Conservation (phyloP, 2,329 filamentous ascomycete genomes). For the Ophiocordyceps unilateralis region DNA sequence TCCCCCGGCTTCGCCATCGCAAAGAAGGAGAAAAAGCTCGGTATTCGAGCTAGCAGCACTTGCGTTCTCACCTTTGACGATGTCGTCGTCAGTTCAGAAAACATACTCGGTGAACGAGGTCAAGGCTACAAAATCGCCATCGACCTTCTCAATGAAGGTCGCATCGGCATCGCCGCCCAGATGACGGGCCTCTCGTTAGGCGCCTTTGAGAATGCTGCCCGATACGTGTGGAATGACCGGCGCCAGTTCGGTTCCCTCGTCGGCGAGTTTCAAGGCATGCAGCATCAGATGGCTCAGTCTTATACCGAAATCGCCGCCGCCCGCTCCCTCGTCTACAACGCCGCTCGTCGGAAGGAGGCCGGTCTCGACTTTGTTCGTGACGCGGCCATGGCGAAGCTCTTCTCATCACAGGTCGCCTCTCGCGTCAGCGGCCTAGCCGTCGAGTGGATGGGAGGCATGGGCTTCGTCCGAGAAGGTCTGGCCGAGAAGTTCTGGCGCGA, state of each 20-base stretch:
- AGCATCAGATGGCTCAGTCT: constrained; percentile 92
- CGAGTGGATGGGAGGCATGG: constrained; percentile 99
- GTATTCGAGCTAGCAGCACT: constrained; percentile 87
- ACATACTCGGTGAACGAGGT: constrained; percentile 74
- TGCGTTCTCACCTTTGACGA: constrained; percentile 98
- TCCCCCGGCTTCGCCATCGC: constrained; percentile 82
- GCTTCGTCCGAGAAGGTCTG: constrained; percentile 87
- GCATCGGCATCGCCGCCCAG: constrained; percentile 94
- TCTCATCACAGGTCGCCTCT: constrained; percentile 80
- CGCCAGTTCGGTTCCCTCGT: constrained; percentile 90
- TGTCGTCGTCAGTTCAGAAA: constrained; percentile 73
- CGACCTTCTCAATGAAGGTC: constrained; percentile 79
- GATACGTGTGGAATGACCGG: constrained; percentile 95
- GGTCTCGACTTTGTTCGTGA: constrained; percentile 90
- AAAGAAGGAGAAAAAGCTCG: constrained; percentile 99
- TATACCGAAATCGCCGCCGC: constrained; percentile 89
- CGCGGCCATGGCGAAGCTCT: constrained; percentile 96
- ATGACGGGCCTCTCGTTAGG: constrained; percentile 96
- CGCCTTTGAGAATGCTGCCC: constrained; percentile 82
- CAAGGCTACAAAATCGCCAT: constrained; percentile 98
- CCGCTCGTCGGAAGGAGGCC: constrained; percentile 92
- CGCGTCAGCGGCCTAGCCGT: constrained; percentile 72
- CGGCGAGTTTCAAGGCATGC: constrained; percentile 97
- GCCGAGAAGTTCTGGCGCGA: constrained; percentile 97
- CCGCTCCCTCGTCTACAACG: constrained; percentile 85